Evolutionary conservation across 2,329 filamentous ascomycete species (phyloP).

Genomic region (Diaporthe amygdali): DNA sequence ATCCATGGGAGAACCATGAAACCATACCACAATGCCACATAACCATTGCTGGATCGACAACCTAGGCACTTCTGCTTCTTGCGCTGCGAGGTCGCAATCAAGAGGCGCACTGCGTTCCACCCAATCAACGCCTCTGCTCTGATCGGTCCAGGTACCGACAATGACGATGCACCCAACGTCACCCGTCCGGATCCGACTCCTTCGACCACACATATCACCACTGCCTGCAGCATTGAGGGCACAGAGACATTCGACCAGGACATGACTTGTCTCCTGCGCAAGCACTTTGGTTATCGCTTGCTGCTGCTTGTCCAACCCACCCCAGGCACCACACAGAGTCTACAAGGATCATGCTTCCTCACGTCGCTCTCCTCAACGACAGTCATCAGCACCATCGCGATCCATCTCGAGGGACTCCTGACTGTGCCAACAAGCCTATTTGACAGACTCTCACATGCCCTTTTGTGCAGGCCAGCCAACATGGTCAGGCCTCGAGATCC

Average conservation of each 20-base stretch:
- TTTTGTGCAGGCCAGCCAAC: background rate
- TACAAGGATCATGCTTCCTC: too few species aligned
- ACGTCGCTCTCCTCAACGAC: background rate
- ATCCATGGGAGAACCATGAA: too few species aligned
- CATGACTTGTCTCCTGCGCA: background rate
- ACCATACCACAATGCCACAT: too few species aligned
- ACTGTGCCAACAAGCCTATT: background rate
- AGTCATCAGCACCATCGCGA: background rate
- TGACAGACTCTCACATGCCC: background rate
- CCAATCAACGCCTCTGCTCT: background rate
- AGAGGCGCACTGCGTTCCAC: background rate
- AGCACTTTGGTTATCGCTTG: too few species aligned
- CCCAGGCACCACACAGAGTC: too few species aligned
- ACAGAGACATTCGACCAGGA: too few species aligned
- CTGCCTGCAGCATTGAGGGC: too few species aligned
- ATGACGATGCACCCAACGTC: background rate
- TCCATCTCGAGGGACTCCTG: background rate
- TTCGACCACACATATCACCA: background rate
- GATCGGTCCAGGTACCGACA: background rate
- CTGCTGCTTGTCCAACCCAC: too few species aligned
- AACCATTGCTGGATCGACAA: too few species aligned
- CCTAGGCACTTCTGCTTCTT: too few species aligned
- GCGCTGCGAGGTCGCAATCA: background rate
- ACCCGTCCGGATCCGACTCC: background rate
- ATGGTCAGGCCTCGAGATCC: background rate